phyloP scores from a whole-genome alignment of 148 eudicot genomes.

The Camellia lanceoleosa region DNA sequence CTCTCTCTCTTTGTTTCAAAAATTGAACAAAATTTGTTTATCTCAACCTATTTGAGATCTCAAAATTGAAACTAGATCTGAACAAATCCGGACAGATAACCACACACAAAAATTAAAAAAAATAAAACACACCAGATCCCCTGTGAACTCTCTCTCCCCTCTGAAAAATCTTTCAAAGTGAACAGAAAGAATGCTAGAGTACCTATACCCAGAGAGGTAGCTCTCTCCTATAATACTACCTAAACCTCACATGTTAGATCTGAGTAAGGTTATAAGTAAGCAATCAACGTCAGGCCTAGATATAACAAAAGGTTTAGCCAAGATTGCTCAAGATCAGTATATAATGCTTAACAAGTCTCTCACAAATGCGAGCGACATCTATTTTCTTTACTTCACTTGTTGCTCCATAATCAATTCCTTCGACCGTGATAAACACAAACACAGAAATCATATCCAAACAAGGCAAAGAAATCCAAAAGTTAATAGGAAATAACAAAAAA shows the following conservation, averaged over 20 bases:
- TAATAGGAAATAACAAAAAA: not conserved
- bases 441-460: not conserved
- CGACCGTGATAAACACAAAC: constrained; percentile 36
- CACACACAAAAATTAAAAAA: too few relatives aligned
- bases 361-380: constrained; percentile 72
- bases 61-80: too few relatives aligned
- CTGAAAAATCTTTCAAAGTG: not conserved
- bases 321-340: constrained; percentile 82
- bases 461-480: not conserved
- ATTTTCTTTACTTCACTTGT: constrained; percentile 97
- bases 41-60: too few relatives aligned
- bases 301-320: constrained; percentile 52
- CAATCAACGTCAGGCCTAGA: constrained; percentile 9
- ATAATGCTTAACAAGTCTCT: constrained; percentile 86
- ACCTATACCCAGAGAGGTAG: not conserved
- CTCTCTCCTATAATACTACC: not conserved
- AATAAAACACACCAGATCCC: too few relatives aligned
- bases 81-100: too few relatives aligned
- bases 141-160: too few relatives aligned
- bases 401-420: constrained; percentile 90
- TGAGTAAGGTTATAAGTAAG: not conserved
- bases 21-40: too few relatives aligned
- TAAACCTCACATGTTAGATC: not conserved
- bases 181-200: not conserved
- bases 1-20: too few relatives aligned